Evolutionary conservation across 352 stramenopile species (phyloP).

Genomic region (Sclerospora graminicola): DNA sequence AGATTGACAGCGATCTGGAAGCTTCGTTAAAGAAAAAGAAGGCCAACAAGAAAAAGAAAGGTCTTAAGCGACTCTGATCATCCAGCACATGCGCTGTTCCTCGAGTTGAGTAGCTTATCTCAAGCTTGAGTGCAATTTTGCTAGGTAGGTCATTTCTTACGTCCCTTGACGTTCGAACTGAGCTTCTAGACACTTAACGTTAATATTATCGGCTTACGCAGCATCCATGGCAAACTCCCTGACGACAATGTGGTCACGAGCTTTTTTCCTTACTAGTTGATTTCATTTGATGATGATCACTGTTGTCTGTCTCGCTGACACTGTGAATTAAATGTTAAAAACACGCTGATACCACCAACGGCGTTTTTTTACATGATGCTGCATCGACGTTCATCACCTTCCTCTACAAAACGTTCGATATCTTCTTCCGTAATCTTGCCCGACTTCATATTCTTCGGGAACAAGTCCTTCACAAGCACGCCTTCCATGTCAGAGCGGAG

Average conservation of each 20-base stretch:
- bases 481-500: conserved; percentile 82
- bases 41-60: conserved; percentile 57
- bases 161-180: too few species aligned
- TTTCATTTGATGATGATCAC: too few species aligned
- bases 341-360: too few species aligned
- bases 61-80: conserved; percentile 48
- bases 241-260: too few species aligned
- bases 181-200: too few species aligned
- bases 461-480: conserved; percentile 75
- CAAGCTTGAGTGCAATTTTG: conserved; percentile 5
- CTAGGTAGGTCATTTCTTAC: too few species aligned
- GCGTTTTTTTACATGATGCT: conserved; percentile 80
- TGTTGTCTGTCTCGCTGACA: too few species aligned
- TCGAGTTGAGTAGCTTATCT: background rate
- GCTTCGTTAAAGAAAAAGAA: conserved; percentile 56
- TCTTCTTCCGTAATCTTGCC: conserved; percentile 84
- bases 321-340: too few species aligned
- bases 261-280: too few species aligned
- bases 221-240: too few species aligned
- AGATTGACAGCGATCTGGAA: conserved; percentile 21
- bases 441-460: conserved; percentile 74
- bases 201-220: too few species aligned
- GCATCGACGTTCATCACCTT: conserved; percentile 73
- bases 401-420: conserved; percentile 81
- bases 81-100: background rate